Evolutionary conservation across 2,329 filamentous ascomycete genomes (phyloP).

Genomic region (Tolypocladium sp.): DNA sequence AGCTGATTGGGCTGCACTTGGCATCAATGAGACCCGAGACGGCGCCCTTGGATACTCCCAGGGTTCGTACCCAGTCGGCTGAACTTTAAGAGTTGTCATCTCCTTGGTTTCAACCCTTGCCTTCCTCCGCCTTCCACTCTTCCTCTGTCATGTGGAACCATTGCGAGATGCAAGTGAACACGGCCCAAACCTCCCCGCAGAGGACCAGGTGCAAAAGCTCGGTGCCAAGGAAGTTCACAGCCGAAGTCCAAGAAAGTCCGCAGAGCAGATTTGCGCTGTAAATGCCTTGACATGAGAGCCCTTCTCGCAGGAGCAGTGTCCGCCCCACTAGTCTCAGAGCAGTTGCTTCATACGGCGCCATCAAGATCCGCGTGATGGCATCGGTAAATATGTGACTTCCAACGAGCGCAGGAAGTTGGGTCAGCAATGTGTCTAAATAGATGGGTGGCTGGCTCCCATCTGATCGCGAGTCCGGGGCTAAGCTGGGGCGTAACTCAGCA

Average conservation of each 20-base stretch:
- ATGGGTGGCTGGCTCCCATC: conserved; percentile 15
- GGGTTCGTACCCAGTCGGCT: background rate
- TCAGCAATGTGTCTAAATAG: conserved; percentile 41
- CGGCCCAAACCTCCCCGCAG: conserved; percentile 35
- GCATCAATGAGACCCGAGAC: background rate
- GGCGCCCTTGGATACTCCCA: background rate
- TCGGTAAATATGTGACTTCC: conserved; percentile 39
- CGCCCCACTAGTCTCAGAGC: conserved; percentile 35
- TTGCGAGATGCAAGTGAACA: conserved; percentile 27
- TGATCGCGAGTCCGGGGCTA: conserved; percentile 19
- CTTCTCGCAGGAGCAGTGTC: conserved; percentile 27
- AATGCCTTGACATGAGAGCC: conserved; percentile 29
- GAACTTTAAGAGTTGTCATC: background rate
- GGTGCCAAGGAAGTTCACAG: conserved; percentile 35
- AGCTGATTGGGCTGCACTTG: background rate
- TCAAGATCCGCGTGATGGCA: conserved; percentile 29
- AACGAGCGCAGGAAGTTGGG: conserved; percentile 37
- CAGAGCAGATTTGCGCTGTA: conserved; percentile 24
- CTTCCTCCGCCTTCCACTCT: conserved; percentile 29
- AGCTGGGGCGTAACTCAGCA: conserved; percentile 46
- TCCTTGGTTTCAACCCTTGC: background rate
- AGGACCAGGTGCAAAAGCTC: conserved; percentile 36
- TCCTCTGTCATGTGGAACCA: conserved; percentile 32
- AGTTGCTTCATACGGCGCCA: conserved; percentile 37
- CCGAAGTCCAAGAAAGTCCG: conserved; percentile 26